Evolutionary conservation across 78 protist genomes (phyloP).

Genomic region (Paratrimastix pyriformis): DNA sequence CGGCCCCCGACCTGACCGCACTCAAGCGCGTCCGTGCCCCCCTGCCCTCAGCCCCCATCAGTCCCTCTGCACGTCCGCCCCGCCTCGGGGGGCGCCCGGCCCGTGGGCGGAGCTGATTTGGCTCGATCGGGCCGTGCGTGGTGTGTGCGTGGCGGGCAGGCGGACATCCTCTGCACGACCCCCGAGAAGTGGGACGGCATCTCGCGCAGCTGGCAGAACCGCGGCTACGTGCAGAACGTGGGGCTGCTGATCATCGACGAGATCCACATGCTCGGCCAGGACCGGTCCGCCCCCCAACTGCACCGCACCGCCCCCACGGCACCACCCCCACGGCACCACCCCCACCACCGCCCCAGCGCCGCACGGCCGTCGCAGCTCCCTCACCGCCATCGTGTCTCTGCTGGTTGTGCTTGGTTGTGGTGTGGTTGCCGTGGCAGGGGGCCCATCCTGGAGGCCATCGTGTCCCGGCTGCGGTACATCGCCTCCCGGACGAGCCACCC

Average conservation of each 20-base stretch:
- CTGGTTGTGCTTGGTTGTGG: too few relatives aligned
- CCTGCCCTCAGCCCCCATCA: background rate
- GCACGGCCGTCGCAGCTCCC: too few relatives aligned
- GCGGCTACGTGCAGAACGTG: constrained; percentile 64
- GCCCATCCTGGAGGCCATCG: constrained; percentile 82
- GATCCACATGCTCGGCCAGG: constrained; percentile 89
- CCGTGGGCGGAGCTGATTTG: too few relatives aligned
- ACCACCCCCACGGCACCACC: too few relatives aligned
- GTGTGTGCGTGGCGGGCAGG: too few relatives aligned
- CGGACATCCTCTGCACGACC: constrained; percentile 88
- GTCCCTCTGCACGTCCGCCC: constrained; percentile 68
- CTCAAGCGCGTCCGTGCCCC: background rate
- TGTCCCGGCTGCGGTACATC: constrained; percentile 27
- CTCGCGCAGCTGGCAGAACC: constrained; percentile 77
- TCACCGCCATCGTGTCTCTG: too few relatives aligned
- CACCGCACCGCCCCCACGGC: too few relatives aligned
- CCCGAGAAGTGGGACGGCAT: constrained; percentile 99
- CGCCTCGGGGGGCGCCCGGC: too few relatives aligned
- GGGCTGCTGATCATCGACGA: constrained; percentile 83
- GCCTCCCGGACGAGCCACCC: constrained; percentile 29
- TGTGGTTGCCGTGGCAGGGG: too few relatives aligned
- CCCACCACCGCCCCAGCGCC: too few relatives aligned
- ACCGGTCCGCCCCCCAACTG: too few relatives aligned
- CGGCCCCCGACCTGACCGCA: constrained; percentile 16
- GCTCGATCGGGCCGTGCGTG: too few relatives aligned